Evolutionary conservation across 345 rosid species (phyloP).

Genomic region (Eucalyptus curtisii): DNA sequence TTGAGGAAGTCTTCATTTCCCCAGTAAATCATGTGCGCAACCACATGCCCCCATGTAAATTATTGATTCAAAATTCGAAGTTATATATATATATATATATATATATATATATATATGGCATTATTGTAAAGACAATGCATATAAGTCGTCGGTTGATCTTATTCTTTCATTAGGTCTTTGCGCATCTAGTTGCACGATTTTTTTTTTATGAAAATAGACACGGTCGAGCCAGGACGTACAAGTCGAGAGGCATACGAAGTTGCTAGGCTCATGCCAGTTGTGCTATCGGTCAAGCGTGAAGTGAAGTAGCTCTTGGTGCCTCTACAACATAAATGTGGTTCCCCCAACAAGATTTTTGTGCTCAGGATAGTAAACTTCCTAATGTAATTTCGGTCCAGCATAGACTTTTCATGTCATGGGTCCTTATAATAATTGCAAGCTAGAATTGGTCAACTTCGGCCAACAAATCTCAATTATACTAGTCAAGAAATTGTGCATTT

Average conservation of each 20-base stretch:
- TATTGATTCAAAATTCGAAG: not conserved
- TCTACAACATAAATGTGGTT: not conserved
- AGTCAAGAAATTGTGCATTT: not conserved
- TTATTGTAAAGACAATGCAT: not conserved
- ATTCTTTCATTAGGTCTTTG: not conserved
- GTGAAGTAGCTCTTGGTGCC: not conserved
- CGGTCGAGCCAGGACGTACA: fast-evolving
- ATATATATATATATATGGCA: not conserved
- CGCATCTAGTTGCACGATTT: not conserved
- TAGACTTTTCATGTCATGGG: not conserved
- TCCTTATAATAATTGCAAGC: not conserved
- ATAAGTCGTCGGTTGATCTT: not conserved
- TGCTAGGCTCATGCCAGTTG: not conserved
- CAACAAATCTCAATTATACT: not conserved
- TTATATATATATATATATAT: not conserved
- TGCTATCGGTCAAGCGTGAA: fast-evolving
- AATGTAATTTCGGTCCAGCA: not conserved
- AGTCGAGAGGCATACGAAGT: not conserved
- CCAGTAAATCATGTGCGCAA: not conserved
- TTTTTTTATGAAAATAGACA: not conserved
- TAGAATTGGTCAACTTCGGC: not conserved
- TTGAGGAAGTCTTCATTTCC: not conserved
- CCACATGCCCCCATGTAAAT: not conserved
- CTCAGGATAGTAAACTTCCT: not conserved
- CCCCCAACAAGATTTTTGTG: not conserved